Base-by-base conservation (phyloP, 2,329 filamentous ascomycete genomes). In the Coleophoma crateriformis region DNA sequence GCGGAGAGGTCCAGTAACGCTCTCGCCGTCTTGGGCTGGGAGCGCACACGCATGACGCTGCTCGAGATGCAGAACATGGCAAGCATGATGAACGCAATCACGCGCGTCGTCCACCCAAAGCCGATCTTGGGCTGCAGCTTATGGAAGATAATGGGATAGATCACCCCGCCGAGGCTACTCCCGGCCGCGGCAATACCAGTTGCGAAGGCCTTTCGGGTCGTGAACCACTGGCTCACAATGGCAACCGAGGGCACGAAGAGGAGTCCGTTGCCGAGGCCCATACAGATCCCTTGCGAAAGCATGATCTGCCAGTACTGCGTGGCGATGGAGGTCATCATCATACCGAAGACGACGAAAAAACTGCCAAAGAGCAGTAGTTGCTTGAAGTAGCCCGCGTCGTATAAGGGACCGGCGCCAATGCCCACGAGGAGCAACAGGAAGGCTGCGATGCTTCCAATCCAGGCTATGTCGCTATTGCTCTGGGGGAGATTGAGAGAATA, bases 81-180 rank as follows among this genome's bases (percentile, higher is more conserved):
- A 10, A 46, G 15, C 33, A 46, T 38, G 22, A 48, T 48, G 33
- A 51, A 51, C n/a, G 19, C 49, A n/a, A 51, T 48, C 13, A 51
- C 40, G 7, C 49, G 45, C 12, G 46, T 48, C 6, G 49, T 46
- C 49, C 49, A 51, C 13, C 49, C 49, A 35, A 51, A 51, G 12
- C 46, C 46, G 37, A 48, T 37, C 14, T 42, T 8, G 10, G 35
- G 46, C 19, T 40, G 66, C 11, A 86, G 65, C 48, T 81, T 74
- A 58, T 74, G 70, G 2, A 76, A 71, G 15, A 79, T 71, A 3
- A 78, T 69, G 0, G 84, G 83, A 59, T 84, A 87, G 3, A 86
- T 71, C 27, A 86, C 68, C 0, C 82, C 82, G 1, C 84, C 84
- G 0, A 77, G 77, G 0, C 74, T 75, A 20, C 79, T 79, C 1